phyloP scores from a whole-genome alignment of 495 filamentous ascomycete genomes.

The Trichoderma virens region DNA sequence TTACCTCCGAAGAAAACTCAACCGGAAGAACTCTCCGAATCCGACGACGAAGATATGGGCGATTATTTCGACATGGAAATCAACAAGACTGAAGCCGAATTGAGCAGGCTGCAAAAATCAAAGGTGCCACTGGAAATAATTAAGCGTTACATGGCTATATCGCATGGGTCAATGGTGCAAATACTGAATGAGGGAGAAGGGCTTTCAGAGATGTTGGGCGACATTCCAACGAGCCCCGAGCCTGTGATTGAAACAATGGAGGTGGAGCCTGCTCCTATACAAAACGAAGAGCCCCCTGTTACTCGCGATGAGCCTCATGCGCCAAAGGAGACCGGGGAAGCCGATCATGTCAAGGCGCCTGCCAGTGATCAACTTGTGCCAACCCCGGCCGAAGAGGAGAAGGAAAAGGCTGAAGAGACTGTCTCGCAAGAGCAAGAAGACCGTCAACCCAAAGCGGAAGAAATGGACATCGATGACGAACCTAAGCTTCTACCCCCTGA shows the following conservation, averaged over 20 bases:
- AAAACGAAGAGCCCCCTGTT: background rate
- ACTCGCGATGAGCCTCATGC: background rate
- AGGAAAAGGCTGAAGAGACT: background rate
- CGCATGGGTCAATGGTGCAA: constrained; percentile 25
- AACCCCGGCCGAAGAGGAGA: background rate
- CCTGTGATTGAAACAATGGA: constrained; percentile 14
- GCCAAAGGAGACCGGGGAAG: background rate
- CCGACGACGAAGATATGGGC: constrained; percentile 45
- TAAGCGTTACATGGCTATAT: constrained; percentile 25
- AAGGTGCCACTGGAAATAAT: constrained; percentile 21
- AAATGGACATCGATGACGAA: constrained; percentile 23
- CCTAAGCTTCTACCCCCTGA: background rate
- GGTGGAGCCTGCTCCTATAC: background rate
- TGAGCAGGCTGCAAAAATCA: constrained; percentile 29
- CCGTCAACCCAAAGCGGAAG: constrained; percentile 31
- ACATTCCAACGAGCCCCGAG: constrained; percentile 22
- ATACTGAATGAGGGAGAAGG: constrained; percentile 27
- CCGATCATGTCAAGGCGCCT: background rate
- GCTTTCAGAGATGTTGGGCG: constrained; percentile 26
- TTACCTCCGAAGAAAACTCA: background rate
- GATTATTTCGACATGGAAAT: constrained; percentile 42
- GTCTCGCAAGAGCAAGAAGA: constrained; percentile 10
- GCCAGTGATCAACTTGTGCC: background rate
- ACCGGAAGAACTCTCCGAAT: constrained; percentile 30
- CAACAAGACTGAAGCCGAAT: constrained; percentile 30